Conservation (phyloP, 139 green algal genomes). For the Micractinium conductrix region DNA sequence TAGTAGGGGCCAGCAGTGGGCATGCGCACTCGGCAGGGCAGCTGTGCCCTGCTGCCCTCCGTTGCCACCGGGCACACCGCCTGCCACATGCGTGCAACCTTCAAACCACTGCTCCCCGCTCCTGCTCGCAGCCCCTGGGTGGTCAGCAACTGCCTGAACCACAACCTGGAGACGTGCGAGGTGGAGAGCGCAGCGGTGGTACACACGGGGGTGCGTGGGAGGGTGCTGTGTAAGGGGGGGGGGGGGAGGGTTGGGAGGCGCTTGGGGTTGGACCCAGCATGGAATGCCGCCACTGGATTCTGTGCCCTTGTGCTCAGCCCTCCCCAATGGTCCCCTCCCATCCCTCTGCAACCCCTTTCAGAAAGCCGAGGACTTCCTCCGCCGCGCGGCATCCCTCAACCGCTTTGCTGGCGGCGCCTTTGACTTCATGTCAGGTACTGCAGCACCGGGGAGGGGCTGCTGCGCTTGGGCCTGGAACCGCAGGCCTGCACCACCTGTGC, state of each 20-base stretch:
- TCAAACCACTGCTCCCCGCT: background rate
- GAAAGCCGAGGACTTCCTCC: slow-evolving; percentile 82
- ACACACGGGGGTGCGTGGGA: slow-evolving; percentile 56
- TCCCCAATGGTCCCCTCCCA: too few species aligned
- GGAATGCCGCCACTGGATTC: too few species aligned
- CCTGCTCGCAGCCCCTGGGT: slow-evolving; percentile 75
- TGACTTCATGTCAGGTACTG: slow-evolving; percentile 80
- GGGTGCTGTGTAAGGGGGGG: too few species aligned
- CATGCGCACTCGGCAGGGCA: too few species aligned
- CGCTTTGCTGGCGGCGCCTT: slow-evolving; percentile 75
- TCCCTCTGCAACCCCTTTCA: background rate
- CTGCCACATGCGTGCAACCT: background rate
- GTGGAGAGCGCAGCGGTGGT: slow-evolving; percentile 44
- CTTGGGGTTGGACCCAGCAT: too few species aligned
- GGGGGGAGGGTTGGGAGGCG: too few species aligned
- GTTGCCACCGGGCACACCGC: background rate
- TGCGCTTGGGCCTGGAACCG: background rate
- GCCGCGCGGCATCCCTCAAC: slow-evolving; percentile 43
- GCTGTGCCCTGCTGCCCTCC: background rate
- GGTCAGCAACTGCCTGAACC: slow-evolving; percentile 63
- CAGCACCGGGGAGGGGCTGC: background rate
- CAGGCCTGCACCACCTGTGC: too few species aligned
- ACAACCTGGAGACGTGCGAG: slow-evolving; percentile 60
- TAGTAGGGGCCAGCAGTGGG: too few species aligned
- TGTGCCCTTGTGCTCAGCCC: too few species aligned